These are phyloP conservation scores for Ascochyta viciae-villosae DNA, from an alignment of 2,329 filamentous ascomycete species.

Conservation along the genomic window DNA sequence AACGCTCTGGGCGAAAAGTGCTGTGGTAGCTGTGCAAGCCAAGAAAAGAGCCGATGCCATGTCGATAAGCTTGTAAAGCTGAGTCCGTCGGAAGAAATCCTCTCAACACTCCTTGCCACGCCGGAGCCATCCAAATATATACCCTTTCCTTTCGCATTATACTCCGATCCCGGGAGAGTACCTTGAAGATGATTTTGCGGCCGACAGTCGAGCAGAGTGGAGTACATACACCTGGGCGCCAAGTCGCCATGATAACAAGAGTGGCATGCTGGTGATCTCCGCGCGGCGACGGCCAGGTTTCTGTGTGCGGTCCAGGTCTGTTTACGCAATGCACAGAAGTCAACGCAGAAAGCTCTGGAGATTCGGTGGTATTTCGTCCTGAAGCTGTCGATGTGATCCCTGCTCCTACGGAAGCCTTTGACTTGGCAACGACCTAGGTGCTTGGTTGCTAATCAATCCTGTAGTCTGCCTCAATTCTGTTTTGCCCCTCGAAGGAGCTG, in stretches of 20 bases:
- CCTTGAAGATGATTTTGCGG: not conserved
- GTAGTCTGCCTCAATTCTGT: not conserved
- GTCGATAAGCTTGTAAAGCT: not conserved
- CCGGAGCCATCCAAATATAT: not conserved
- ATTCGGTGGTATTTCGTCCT: not conserved
- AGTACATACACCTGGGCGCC: slow-evolving; percentile 1
- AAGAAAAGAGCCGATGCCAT: slow-evolving; percentile 1
- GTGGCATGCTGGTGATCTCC: slow-evolving; percentile 1
- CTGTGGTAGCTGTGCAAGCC: not conserved
- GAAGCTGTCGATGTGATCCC: not conserved
- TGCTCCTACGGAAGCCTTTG: not conserved
- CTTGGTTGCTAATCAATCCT: not conserved
- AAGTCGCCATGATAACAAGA: slow-evolving; percentile 7
- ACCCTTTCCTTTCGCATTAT: not conserved
- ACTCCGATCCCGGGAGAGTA: not conserved
- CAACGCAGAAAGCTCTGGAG: not conserved
- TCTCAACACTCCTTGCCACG: not conserved
- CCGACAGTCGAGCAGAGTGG: slow-evolving; percentile 8
- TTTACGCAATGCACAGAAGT: slow-evolving; percentile 2
- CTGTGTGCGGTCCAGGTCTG: not conserved
- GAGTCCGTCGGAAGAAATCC: not conserved
- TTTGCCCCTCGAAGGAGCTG: no score
- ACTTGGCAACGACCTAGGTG: slow-evolving; percentile 5
- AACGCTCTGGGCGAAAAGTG: not conserved
- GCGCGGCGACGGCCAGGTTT: not conserved